Evolutionary conservation across 2,329 filamentous ascomycete genomes (phyloP), one percentile per base, ranked within the genome.

Genomic region (Ascocoryne sarcoides): DNA sequence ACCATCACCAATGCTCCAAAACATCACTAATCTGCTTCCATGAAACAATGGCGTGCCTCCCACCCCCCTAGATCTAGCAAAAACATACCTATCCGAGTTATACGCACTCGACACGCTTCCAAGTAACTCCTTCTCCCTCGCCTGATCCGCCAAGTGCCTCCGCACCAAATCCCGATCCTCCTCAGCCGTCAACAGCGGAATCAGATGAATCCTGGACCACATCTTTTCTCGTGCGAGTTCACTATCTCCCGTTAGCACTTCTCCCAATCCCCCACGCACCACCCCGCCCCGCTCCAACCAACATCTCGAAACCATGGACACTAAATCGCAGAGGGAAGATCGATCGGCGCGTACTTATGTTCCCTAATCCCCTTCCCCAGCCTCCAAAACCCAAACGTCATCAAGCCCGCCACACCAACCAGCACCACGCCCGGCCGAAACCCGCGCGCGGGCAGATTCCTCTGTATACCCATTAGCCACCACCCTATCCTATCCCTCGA

Each of bases 161-260:
- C 92, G 77, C 49, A 95, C 89, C 62, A 90, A 82, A 67, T 98
- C 92, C 46, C 92, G 82, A 69, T 98, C 92, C 65, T 95, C 88
- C 62, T 98, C 92, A 42, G 92, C 92, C 64, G 96, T 90, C 49
- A 98, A 78, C 49, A 95, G 69, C 43, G 92, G 92, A 59, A 90
- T 92, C 50, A 98, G 74, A 67, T 96, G 79, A 66, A 98, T 94
- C 61, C 92, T 83, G 47, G 86, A 79, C 92, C 92, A 98, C 78
- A 95, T 92, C 73, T 96, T 98, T 62, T 98, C 92, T 56, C 92
- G 86, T 49, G 81, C 85, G 53, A 95, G 81, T 67, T 98, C 92
- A 60, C 89, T 95, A 57, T 41, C 30, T n/a, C 23, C 35, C 32
- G 47, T 49, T 29, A 49, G 45, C 29, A 4, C 30, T 19, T 15